phyloP scores from a whole-genome alignment of 2,329 filamentous ascomycete species.

The Podosphaera xanthii region DNA sequence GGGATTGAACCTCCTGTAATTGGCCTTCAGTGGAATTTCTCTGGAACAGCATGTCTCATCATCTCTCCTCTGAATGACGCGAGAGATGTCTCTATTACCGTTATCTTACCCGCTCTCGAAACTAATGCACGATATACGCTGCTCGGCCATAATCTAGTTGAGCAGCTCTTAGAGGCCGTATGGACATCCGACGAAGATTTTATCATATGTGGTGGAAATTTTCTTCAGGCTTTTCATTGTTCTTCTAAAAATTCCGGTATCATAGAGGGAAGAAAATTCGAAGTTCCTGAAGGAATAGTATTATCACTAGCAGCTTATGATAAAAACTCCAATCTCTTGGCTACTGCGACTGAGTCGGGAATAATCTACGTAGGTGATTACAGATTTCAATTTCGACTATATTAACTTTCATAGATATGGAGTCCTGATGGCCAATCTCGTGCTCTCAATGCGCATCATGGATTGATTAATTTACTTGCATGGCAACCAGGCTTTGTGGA shows the following conservation, averaged over 20 bases:
- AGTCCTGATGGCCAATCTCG: slow-evolving; percentile 26
- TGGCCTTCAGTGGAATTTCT: slow-evolving; percentile 37
- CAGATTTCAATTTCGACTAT: slow-evolving; percentile 9
- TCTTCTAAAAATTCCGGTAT: slow-evolving; percentile 24
- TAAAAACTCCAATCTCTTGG: slow-evolving; percentile 26
- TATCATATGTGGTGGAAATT: slow-evolving; percentile 32
- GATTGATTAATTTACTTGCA: slow-evolving; percentile 31
- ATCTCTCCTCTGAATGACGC: slow-evolving; percentile 31
- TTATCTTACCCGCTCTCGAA: slow-evolving; percentile 19
- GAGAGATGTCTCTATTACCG: slow-evolving; percentile 29
- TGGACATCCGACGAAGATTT: slow-evolving; percentile 38
- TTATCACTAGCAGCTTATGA: slow-evolving; percentile 35
- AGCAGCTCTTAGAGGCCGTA: slow-evolving; percentile 31
- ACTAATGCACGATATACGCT: slow-evolving; percentile 23
- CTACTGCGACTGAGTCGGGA: slow-evolving; percentile 36
- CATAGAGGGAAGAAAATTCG: slow-evolving; percentile 24
- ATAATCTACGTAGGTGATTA: slow-evolving; percentile 30
- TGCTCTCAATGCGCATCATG: slow-evolving; percentile 35
- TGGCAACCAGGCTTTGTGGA: slow-evolving; percentile 33
- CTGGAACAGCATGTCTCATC: slow-evolving; percentile 29
- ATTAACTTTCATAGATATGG: slow-evolving; percentile 20
- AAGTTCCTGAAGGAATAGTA: slow-evolving; percentile 28
- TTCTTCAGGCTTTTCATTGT: slow-evolving; percentile 24
- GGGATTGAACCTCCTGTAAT: slow-evolving; percentile 36
- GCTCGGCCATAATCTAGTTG: slow-evolving; percentile 25